Conservation (phyloP, 2,329 filamentous ascomycete species). For the Didymella segeticola region DNA sequence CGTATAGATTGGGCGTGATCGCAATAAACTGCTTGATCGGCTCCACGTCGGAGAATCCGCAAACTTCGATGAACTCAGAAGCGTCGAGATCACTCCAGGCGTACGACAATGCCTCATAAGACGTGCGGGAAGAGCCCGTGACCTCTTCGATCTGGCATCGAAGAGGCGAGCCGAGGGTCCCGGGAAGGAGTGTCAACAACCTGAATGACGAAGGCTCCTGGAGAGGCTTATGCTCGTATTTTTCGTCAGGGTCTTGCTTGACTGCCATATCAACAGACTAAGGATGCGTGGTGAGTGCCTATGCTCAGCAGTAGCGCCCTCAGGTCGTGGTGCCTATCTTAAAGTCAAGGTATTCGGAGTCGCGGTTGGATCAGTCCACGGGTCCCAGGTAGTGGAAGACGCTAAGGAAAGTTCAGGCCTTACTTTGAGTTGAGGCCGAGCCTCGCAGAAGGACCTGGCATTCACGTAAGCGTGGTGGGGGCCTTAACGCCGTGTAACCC, state of each 20-base stretch:
- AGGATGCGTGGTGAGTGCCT: neutral
- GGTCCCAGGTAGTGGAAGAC: too few relatives aligned
- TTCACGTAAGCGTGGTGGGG: neutral
- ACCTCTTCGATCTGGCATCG: neutral
- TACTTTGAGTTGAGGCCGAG: too few relatives aligned
- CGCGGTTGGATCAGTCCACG: too few relatives aligned
- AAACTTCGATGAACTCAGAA: neutral
- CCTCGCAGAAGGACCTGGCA: neutral
- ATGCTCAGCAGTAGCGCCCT: neutral
- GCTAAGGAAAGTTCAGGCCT: too few relatives aligned
- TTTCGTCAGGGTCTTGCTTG: too few relatives aligned
- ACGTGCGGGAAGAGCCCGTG: neutral
- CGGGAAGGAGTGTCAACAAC: conserved; percentile 6
- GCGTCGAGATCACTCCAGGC: neutral
- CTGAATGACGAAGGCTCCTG: neutral
- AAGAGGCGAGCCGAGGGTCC: neutral
- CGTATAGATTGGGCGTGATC: conserved; percentile 7
- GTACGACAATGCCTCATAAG: conserved; percentile 15
- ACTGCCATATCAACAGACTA: neutral
- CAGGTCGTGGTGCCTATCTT: neutral
- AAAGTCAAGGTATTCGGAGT: neutral
- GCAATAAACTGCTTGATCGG: neutral
- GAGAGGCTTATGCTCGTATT: neutral
- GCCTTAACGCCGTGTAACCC: neutral
- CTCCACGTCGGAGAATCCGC: neutral